Conservation (phyloP, 192 early-diverging fungal species). For the Gaertneriomyces semiglobifer region DNA sequence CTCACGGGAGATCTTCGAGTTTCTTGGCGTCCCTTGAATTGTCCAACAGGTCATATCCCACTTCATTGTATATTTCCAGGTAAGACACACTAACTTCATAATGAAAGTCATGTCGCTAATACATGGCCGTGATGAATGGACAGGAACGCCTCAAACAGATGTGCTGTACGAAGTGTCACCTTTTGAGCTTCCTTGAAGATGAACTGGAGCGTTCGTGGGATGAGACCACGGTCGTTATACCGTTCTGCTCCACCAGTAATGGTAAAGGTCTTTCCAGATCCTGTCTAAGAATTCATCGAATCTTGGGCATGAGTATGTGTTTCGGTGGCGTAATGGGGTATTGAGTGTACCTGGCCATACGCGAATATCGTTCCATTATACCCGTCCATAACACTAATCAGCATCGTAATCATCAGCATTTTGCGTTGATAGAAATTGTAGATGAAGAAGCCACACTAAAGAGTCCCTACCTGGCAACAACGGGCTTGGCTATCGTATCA, state of each 20-base stretch:
- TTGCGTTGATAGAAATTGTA: neutral
- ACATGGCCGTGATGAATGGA: neutral
- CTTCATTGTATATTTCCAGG: slow-evolving; percentile 64
- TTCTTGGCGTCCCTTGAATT: slow-evolving; percentile 54
- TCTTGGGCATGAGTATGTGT: slow-evolving; percentile 3
- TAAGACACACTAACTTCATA: slow-evolving; percentile 56
- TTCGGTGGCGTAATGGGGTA: neutral
- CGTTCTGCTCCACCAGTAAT: slow-evolving; percentile 62
- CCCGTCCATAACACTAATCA: slow-evolving; percentile 52
- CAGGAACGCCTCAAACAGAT: neutral
- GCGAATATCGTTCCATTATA: slow-evolving; percentile 67
- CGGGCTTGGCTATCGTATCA: slow-evolving; percentile 59
- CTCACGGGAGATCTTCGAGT: slow-evolving; percentile 60
- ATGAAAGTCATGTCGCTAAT: slow-evolving; percentile 13
- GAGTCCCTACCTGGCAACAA: slow-evolving; percentile 46
- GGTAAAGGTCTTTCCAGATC: slow-evolving; percentile 67
- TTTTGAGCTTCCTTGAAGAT: slow-evolving; percentile 53
- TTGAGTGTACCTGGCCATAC: slow-evolving; percentile 48
- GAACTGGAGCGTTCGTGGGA: slow-evolving; percentile 57
- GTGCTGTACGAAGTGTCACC: slow-evolving; percentile 11
- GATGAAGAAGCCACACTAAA: neutral
- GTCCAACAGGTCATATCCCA: slow-evolving; percentile 59
- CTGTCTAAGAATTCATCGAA: slow-evolving; percentile 40
- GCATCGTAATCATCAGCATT: slow-evolving; percentile 22
- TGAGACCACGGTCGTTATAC: slow-evolving; percentile 59